phyloP scores from a whole-genome alignment of 176 grass and related monocot species.

The Aechmea fasciata region DNA sequence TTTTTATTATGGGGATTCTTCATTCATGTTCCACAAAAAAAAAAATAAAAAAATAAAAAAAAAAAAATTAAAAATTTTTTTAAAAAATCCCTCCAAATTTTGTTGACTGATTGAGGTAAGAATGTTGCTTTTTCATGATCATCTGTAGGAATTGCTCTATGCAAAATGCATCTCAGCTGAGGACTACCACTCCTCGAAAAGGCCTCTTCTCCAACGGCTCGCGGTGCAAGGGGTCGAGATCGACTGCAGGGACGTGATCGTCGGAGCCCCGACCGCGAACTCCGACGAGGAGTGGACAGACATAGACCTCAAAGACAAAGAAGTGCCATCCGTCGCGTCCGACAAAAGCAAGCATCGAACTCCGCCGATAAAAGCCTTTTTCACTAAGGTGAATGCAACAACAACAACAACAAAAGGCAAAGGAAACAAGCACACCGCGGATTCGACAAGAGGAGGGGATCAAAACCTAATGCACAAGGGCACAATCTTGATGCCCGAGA shows the following conservation, averaged over 20 bases:
- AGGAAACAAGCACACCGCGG: slow-evolving; percentile 43
- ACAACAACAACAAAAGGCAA: slow-evolving; percentile 36
- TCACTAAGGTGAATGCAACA: slow-evolving; percentile 14
- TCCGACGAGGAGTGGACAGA: slow-evolving; percentile 60
- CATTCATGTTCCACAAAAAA: too few relatives aligned
- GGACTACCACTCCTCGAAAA: slow-evolving; percentile 80
- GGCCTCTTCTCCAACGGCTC: slow-evolving; percentile 62
- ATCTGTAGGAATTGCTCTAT: slow-evolving; percentile 54
- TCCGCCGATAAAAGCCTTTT: slow-evolving; percentile 31
- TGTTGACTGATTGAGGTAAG: too few relatives aligned
- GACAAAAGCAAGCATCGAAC: slow-evolving; percentile 60
- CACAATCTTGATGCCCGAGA: slow-evolving; percentile 45
- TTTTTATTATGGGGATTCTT: too few relatives aligned
- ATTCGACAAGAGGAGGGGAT: not conserved
- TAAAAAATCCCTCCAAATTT: too few relatives aligned
- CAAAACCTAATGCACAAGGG: slow-evolving; percentile 24
- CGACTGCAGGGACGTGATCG: slow-evolving; percentile 52
- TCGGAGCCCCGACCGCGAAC: not conserved
- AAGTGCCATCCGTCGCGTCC: not conserved
- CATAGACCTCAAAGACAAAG: slow-evolving; percentile 71
- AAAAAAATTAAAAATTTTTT: too few relatives aligned
- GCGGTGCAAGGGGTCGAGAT: slow-evolving; percentile 59
- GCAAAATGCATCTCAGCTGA: slow-evolving; percentile 62
- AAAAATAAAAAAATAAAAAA: too few relatives aligned
- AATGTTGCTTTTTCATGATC: too few relatives aligned